A percentile compares a stretch with the other conserved stretches of the same genome.
Conservation (phyloP, 2,329 filamentous ascomycete genomes). For the Ramularia endophylla region DNA sequence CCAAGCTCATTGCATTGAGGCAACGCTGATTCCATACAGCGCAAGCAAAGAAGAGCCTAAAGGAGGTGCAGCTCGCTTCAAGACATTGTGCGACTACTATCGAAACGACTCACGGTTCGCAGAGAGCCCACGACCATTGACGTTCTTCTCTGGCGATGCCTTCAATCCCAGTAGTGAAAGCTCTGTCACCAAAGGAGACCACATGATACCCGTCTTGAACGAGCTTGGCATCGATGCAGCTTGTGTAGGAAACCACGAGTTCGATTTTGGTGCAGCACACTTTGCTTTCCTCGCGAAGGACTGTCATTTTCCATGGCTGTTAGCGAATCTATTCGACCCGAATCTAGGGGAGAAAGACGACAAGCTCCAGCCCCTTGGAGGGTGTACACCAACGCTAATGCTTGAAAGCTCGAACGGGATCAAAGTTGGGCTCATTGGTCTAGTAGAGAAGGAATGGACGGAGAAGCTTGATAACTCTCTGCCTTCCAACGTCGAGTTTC, state of each 20-base stretch:
- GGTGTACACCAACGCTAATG: conserved; percentile 67
- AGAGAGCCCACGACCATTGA: conserved; percentile 60
- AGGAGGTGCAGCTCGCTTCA: conserved; percentile 71
- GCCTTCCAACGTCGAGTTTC: neutral
- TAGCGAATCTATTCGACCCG: conserved; percentile 79
- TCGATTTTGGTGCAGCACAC: conserved; percentile 79
- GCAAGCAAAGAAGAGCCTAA: conserved; percentile 68
- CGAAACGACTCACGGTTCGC: conserved; percentile 54
- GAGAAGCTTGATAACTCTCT: conserved; percentile 63
- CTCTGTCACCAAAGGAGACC: conserved; percentile 72
- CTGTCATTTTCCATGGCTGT: conserved; percentile 78
- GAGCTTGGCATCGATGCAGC: conserved; percentile 68
- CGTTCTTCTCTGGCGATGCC: conserved; percentile 80
- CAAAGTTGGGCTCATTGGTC: conserved; percentile 73
- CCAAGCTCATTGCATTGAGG: too few species aligned
- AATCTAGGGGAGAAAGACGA: conserved; percentile 57
- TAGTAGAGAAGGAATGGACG: conserved; percentile 79
- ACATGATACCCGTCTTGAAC: conserved; percentile 82
- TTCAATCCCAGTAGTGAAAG: conserved; percentile 86
- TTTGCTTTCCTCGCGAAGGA: conserved; percentile 65
- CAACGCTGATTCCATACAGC: conserved; percentile 41
- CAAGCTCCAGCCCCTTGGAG: conserved; percentile 57
- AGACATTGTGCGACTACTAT: conserved; percentile 69
- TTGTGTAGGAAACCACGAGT: conserved; percentile 79
- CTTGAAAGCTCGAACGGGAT: conserved; percentile 73